Conservation (phyloP, 2,329 filamentous ascomycete species). For the Diaporthe batatas region DNA sequence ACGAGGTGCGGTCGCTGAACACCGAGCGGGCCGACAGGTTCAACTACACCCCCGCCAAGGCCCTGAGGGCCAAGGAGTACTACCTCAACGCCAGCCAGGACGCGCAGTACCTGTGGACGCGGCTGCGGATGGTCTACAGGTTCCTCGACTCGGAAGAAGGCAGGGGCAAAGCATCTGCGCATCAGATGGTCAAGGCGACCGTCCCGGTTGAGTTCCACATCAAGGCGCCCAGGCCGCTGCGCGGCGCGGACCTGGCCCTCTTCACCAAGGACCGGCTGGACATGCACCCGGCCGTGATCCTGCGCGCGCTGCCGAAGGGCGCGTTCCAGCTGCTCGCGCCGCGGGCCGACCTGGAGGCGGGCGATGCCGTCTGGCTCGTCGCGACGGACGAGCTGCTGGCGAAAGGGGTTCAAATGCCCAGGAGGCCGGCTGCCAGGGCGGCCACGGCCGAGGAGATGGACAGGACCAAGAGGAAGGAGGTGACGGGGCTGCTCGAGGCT, state of each 20-base stretch:
- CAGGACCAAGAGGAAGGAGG: not conserved
- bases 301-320: not conserved
- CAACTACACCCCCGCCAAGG: rapidly evolving
- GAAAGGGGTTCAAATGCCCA: not conserved
- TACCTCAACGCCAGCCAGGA: rapidly evolving
- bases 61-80: not conserved
- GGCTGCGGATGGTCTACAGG: not conserved
- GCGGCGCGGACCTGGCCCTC: not conserved
- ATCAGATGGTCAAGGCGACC: not conserved
- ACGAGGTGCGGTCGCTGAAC: not conserved
- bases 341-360: not conserved
- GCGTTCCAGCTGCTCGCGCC: not conserved
- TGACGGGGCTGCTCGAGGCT: not conserved
- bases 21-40: rapidly evolving
- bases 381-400: not conserved
- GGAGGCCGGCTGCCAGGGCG: not conserved
- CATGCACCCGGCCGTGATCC: conserved; percentile 14
- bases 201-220: conserved; percentile 6
- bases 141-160: not conserved
- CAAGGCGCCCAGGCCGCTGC: not conserved
- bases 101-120: conserved; percentile 31
- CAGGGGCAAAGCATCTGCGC: too few species aligned
- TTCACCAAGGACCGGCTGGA: not conserved
- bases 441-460: not conserved
- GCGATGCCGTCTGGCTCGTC: not conserved